Percentiles rank a stretch among this genome's conserved stretches.
phyloP scores from a whole-genome alignment of 1,284 basidiomycete species.

The Ceratobasidium sp. region DNA sequence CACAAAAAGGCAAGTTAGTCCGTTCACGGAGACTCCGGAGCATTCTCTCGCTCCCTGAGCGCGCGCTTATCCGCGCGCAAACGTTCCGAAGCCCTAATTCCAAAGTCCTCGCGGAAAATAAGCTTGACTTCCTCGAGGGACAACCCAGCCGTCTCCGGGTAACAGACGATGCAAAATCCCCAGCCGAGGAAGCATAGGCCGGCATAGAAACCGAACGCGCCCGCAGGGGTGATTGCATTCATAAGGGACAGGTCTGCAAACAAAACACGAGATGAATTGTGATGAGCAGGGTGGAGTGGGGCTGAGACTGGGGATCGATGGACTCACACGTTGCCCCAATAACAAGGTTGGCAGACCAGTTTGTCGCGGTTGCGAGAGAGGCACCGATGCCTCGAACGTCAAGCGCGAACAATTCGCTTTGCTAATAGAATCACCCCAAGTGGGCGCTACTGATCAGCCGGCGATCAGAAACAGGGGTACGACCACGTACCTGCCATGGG shows the following conservation, averaged over 20 bases:
- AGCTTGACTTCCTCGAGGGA: slow-evolving; percentile 77
- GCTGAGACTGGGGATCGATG: slow-evolving; percentile 1
- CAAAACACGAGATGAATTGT: slow-evolving; percentile 49
- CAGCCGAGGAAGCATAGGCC: slow-evolving; percentile 59
- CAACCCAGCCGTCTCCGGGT: slow-evolving; percentile 81
- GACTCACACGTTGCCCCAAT: slow-evolving; percentile 68
- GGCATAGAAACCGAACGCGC: slow-evolving; percentile 84
- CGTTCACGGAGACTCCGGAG: slow-evolving; percentile 2
- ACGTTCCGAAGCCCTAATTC: slow-evolving; percentile 55
- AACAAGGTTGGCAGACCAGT: slow-evolving; percentile 83
- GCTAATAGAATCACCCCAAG: slow-evolving; percentile 50
- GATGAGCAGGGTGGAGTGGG: neutral
- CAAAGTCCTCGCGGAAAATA: slow-evolving; percentile 59
- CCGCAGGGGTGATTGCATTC: slow-evolving; percentile 76
- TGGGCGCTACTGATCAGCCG: slow-evolving; percentile 6
- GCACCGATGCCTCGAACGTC: slow-evolving; percentile 86
- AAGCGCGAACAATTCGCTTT: slow-evolving; percentile 82
- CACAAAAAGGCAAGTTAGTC: neutral
- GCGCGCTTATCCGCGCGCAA: slow-evolving; percentile 50
- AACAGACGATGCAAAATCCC: slow-evolving; percentile 74
- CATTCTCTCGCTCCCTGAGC: slow-evolving; percentile 23
- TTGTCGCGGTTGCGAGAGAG: slow-evolving; percentile 80
- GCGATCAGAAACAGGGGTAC: neutral
- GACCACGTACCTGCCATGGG: slow-evolving; percentile 70
- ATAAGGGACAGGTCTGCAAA: slow-evolving; percentile 73